Evolutionary conservation across 2,329 filamentous ascomycete genomes (phyloP), one percentile per base, ranked within the genome.

Genomic region (Arthrinium puccinioides): DNA sequence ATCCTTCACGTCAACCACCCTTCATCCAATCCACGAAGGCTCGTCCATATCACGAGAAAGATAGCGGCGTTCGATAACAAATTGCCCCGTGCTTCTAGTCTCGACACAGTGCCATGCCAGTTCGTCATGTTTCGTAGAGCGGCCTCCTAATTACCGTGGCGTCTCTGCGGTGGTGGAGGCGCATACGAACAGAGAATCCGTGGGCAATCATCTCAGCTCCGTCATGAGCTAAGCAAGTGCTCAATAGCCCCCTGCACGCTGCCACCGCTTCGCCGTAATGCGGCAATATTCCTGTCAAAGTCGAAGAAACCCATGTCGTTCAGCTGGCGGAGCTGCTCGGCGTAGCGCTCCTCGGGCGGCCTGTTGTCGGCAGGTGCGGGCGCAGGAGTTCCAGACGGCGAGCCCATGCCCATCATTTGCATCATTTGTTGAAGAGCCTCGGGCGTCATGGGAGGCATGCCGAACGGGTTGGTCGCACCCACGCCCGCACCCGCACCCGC

Each of bases 241-340:
- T 92, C 85, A 37, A 94, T 77, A 5, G 87, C 92, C 9, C 90
- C 92, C 59, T 97, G 88, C 27, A 97, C 92, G 57, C 86, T 96
- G 9, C 92, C 92, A 8, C 92, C 92, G 42, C 86, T 87, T 52
- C 90, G 76, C 60, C 90, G 75, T 53, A 98, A 66, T 5, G 92
- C 92, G 39, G 84, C 80, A 21, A 98, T 79, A 51, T 98, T 98
- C 49, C 85, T 70, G 36, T 98, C 90, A 55, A 97, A 98, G 56
- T 98, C 89, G 57, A 80, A 95, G 64, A 98, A 98, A 4, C 92
- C 92, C 92, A 98, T 98, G 48, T 97, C 92, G 59, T 98, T 98
- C 44, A 98, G 67, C 64, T 97, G 66, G 42, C 87, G 74, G 34
- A 98, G 69, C 63, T 98, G 90, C 21, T 86, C 81, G 4, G 85